These are phyloP conservation scores for Rhodotorula paludigena DNA, from an alignment of 768 basidiomycete species.

Conservation along the genomic window DNA sequence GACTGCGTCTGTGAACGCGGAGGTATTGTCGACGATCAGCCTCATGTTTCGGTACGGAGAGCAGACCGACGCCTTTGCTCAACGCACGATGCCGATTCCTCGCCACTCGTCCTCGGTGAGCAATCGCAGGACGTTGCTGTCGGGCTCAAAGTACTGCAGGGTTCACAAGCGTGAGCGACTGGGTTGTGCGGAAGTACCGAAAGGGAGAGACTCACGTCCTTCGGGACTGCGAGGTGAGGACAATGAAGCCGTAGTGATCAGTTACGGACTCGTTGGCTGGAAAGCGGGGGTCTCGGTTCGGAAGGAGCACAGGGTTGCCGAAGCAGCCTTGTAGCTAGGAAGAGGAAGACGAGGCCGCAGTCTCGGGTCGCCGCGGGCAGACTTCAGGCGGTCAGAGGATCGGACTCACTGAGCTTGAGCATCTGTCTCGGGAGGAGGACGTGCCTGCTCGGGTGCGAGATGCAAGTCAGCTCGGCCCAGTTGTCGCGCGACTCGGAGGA, in stretches of 20 bases:
- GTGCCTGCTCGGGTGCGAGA: conserved; percentile 56
- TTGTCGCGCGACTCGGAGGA: no score
- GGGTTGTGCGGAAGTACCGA: background rate
- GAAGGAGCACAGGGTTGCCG: no score
- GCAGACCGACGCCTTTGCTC: no score
- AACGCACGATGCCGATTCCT: conserved; percentile 72
- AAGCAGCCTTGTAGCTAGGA: no score
- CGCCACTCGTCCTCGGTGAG: conserved; percentile 86
- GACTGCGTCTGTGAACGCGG: conserved; percentile 62
- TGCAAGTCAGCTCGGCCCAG: background rate
- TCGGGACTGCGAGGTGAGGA: conserved; percentile 55
- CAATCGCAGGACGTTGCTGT: conserved; percentile 73
- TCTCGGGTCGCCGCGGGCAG: no score
- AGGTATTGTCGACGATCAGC: no score
- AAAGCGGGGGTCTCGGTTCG: no score
- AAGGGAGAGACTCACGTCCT: conserved; percentile 45
- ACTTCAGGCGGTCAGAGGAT: no score
- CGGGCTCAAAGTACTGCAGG: conserved; percentile 52
- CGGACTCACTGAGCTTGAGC: conserved; percentile 61
- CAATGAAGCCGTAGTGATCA: background rate
- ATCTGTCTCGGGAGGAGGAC: conserved; percentile 94
- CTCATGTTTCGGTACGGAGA: no score
- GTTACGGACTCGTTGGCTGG: background rate
- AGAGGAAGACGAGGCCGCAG: no score
- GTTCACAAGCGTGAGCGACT: conserved; percentile 46